These are phyloP conservation scores for Inonotus obliquus DNA, from an alignment of 1,284 basidiomycete genomes.

Conservation along the genomic window DNA sequence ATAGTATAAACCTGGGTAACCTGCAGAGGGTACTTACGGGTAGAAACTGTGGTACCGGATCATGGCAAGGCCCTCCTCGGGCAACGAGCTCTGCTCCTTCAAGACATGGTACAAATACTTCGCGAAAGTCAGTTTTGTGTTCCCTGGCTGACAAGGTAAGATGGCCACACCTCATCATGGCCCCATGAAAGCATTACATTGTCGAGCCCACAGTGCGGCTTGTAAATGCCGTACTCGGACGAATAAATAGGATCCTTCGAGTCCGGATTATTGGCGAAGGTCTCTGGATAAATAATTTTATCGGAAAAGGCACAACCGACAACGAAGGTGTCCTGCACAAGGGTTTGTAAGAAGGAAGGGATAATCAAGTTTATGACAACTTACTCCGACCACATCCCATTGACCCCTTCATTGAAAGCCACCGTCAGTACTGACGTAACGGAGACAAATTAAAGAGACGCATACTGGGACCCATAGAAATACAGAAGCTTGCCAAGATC, in stretches of 20 bases:
- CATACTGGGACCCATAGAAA: conserved; percentile 65
- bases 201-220: conserved; percentile 80
- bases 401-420: conserved; percentile 45
- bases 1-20: neutral
- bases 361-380: conserved; percentile 23
- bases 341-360: neutral
- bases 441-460: conserved; percentile 9
- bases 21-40: conserved; percentile 43
- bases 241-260: conserved; percentile 64
- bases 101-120: conserved; percentile 74
- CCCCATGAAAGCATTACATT: conserved; percentile 92
- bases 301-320: conserved; percentile 85
- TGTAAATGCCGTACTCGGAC: conserved; percentile 82
- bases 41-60: conserved; percentile 94
- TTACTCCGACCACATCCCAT: conserved; percentile 87
- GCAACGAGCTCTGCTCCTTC: conserved; percentile 76
- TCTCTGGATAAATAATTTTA: conserved; percentile 81
- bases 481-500: conserved; percentile 83
- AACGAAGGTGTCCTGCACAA: conserved; percentile 73
- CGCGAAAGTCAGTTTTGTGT: conserved; percentile 24
- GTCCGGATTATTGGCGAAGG: conserved; percentile 80
- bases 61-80: conserved; percentile 83
- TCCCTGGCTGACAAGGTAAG: neutral
- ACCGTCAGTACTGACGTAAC: conserved; percentile 25
- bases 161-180: conserved; percentile 62